phyloP scores from a whole-genome alignment of 176 grass and related monocot genomes.

The Lolium multiflorum region DNA sequence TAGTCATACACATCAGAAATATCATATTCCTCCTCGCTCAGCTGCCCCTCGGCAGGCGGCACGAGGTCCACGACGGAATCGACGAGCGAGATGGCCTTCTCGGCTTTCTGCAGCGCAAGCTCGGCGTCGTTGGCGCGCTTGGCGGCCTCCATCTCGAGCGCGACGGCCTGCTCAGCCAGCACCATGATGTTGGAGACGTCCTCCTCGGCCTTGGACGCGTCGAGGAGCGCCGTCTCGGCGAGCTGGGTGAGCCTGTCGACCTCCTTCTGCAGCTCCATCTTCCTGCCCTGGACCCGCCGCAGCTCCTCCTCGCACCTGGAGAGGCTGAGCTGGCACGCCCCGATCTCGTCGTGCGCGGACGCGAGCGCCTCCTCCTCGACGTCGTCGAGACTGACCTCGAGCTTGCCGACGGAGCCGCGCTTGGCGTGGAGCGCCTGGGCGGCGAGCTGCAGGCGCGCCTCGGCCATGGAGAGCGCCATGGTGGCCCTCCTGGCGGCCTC shows the following conservation, averaged over 20 bases:
- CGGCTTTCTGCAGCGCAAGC: slow-evolving; percentile 62
- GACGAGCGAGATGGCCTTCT: slow-evolving; percentile 59
- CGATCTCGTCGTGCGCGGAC: slow-evolving; percentile 64
- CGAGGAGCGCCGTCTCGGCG: slow-evolving; percentile 72
- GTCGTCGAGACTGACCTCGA: slow-evolving; percentile 48
- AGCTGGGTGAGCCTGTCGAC: slow-evolving; percentile 82
- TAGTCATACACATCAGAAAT: slow-evolving; percentile 38
- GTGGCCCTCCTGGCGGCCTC: slow-evolving; percentile 73
- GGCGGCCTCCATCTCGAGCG: slow-evolving; percentile 77
- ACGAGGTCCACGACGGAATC: slow-evolving; percentile 56
- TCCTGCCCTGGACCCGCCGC: slow-evolving; percentile 55
- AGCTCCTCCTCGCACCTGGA: slow-evolving; percentile 63
- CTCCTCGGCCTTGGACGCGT: slow-evolving; percentile 86
- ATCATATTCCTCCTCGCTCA: slow-evolving; percentile 38
- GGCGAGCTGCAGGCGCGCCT: slow-evolving; percentile 79
- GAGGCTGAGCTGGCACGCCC: slow-evolving; percentile 53
- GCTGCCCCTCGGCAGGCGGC: slow-evolving; percentile 57
- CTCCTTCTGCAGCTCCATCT: slow-evolving; percentile 74
- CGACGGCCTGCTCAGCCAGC: slow-evolving; percentile 90
- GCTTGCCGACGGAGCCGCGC: slow-evolving; percentile 39
- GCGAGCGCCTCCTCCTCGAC: slow-evolving; percentile 71
- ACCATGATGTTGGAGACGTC: slow-evolving; percentile 95
- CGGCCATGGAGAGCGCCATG: slow-evolving; percentile 88
- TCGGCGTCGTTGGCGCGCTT: slow-evolving; percentile 80
- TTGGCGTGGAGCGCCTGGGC: slow-evolving; percentile 56